These are phyloP conservation scores for Deinandra increscens DNA, from an alignment of 129 eudicot genomes.

Conservation along the genomic window DNA sequence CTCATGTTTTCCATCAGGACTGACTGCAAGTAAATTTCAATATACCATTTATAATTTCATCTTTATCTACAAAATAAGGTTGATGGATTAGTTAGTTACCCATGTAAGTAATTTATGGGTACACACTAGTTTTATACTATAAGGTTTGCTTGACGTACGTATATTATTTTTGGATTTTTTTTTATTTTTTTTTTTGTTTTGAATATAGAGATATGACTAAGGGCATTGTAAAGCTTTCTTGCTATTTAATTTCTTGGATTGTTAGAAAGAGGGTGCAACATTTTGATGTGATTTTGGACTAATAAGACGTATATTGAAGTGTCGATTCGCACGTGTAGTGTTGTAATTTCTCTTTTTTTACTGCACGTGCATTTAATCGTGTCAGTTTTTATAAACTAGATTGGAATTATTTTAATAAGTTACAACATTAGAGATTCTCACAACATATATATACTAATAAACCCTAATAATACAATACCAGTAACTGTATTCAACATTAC, in stretches of 20 bases:
- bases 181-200: constrained; percentile 5
- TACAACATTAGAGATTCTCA: too few relatives aligned
- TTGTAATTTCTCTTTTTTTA: constrained; percentile 21
- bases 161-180: constrained; percentile 13
- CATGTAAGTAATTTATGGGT: constrained; percentile 10
- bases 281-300: constrained; percentile 32
- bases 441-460: too few relatives aligned
- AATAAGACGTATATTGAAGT: constrained; percentile 36
- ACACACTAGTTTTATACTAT: constrained; percentile 28
- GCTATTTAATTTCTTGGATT: constrained; percentile 33
- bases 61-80: constrained; percentile 24
- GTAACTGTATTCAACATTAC: too few relatives aligned
- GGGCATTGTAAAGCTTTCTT: constrained; percentile 36
- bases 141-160: constrained; percentile 19
- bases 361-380: constrained; percentile 1
- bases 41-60: constrained; percentile 22
- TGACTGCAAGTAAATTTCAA: constrained; percentile 40
- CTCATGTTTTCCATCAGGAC: constrained; percentile 51
- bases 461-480: too few relatives aligned
- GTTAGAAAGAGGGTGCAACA: constrained; percentile 33
- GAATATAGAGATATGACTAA: constrained; percentile 29
- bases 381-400: constrained; percentile 11
- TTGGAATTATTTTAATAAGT: too few relatives aligned
- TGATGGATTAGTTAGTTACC: constrained; percentile 30
- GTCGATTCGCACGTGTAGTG: constrained; percentile 17